A percentile compares a stretch with the other conserved stretches of the same genome.
Evolutionary conservation across 2,329 filamentous ascomycete species (phyloP).

Genomic region (Talaromyces sp.): DNA sequence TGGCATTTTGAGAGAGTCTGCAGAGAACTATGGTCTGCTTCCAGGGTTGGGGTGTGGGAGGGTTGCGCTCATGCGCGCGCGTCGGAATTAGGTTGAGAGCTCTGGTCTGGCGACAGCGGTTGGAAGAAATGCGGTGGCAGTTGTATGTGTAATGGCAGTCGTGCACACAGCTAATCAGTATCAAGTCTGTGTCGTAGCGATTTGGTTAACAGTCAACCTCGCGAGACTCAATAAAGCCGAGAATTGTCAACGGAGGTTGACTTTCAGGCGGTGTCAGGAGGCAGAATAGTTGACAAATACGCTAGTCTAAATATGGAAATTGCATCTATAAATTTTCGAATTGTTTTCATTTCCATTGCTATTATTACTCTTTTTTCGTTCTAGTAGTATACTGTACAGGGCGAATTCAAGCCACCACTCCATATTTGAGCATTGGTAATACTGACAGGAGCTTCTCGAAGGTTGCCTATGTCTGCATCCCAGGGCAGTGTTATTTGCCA

Average conservation of each 20-base stretch:
- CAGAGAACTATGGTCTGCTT: neutral
- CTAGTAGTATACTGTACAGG: constrained; percentile 18
- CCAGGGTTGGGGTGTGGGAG: neutral
- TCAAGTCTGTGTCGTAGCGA: neutral
- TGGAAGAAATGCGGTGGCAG: neutral
- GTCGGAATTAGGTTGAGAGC: neutral
- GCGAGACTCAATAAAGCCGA: neutral
- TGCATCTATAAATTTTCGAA: no score
- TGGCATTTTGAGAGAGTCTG: constrained; percentile 60
- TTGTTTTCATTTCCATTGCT: constrained; percentile 9
- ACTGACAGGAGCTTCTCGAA: constrained; percentile 20
- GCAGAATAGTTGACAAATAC: neutral
- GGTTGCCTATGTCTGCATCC: constrained; percentile 23
- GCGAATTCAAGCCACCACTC: neutral
- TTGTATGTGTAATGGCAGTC: neutral
- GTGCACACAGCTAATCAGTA: neutral
- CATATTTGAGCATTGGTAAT: constrained; percentile 14
- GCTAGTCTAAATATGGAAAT: neutral
- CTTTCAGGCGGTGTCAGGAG: neutral
- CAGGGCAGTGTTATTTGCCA: constrained; percentile 22
- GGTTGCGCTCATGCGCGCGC: neutral
- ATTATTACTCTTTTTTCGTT: constrained; percentile 14
- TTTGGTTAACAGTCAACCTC: neutral
- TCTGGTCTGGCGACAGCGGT: neutral
- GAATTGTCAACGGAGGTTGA: neutral